Evolutionary conservation across 1,284 basidiomycete genomes (phyloP), one percentile per base, ranked within the genome.

Genomic region (Pascua guehoae): DNA sequence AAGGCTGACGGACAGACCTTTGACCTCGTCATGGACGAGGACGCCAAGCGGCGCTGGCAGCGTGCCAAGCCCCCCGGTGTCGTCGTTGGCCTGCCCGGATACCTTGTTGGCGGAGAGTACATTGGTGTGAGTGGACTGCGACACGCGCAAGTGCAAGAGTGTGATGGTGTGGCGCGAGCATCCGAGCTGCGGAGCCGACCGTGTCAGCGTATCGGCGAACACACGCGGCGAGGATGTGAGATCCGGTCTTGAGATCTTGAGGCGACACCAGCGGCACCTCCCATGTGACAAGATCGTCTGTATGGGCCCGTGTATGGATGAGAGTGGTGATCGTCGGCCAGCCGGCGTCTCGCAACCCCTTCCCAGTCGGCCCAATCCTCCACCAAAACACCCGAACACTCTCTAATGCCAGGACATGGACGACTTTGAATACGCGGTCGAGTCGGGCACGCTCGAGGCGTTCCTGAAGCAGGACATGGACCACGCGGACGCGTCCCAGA

Each of bases 341-440:
- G 7, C 24, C 24, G 24, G 24, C 24, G 24, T 32, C 24, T 4
- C 24, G 7, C 24, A 32, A 32, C 24, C 24, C 24, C 24, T 7
- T 32, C 24, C 24, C 24, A 32, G 24, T 9, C 12, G 17, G n/a
- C 42, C 41, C 15, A 40, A 47, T 48, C 15, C 36, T 32, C 10
- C 44, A 9, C 5, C n/a, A 12, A 43, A 37, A 12, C 14, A 42
- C 41, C 3, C 24, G 7, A 32, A 32, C 24, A 32, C 24, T 4
- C 15, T 11, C 47, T 53, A 14, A 49, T 41, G n/a, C 8, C 51
- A 74, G 74, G 74, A 70, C 2, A 76, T 76, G 72, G 74, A 76
- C 18, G 74, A 76, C 45, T 76, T 74, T 46, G 74, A 76, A 60
- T 62, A 76, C 17, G 74, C 74, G 11, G 72, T 74, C 41, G 74